Base-by-base conservation (phyloP, 176 grass and related monocot genomes). In the Elaeis guineensis region DNA sequence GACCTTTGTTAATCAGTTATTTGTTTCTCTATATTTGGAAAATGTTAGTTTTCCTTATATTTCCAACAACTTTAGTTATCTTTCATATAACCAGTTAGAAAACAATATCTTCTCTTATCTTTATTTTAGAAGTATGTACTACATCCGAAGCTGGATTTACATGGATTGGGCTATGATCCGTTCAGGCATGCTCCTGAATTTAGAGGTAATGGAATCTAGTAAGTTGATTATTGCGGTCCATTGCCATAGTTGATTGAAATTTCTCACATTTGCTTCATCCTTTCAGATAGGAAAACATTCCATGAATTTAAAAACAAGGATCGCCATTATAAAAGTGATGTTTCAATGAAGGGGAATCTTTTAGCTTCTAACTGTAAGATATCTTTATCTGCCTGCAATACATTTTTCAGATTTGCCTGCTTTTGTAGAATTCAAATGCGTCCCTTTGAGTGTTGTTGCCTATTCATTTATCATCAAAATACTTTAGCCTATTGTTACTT, bases 151-250 rank as follows among this genome's bases (percentile, higher is more conserved):
- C 75, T 83, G 58, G 92, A 97, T 77, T 67, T 97, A 51, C 73
- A 85, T 88, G 92, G 92, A 60, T 87, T 97, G 75, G 87, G 92
- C 75, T 97, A 80, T 73, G 92, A 97, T 79, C 92, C 92, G 59
- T 97, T 88, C 67, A 89, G 83, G 67, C 78, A 85, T 87, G 87
- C 92, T 39, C 92, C 92, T 64, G 92, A 97, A 70, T 97, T 97
- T 59, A 69, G 79, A 97, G 91, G 91, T 96, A 71, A 44, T 59
- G 49, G 19, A 52, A 62, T 57, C 21, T 51, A 21, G 61, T 19
- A 14, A 51, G 28, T 57, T 15, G 9, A 50, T 50, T 55, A 39
- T 44, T 56, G 52, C 65, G 19, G 9, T 39, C 25, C n/a, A 56
- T 9, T 20, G 35, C 55, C 21, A 19, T 23, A 25, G 0, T 21